Evolutionary conservation across 441 rosid species (phyloP).

Genomic region (Pelargonium cotyledonis): DNA sequence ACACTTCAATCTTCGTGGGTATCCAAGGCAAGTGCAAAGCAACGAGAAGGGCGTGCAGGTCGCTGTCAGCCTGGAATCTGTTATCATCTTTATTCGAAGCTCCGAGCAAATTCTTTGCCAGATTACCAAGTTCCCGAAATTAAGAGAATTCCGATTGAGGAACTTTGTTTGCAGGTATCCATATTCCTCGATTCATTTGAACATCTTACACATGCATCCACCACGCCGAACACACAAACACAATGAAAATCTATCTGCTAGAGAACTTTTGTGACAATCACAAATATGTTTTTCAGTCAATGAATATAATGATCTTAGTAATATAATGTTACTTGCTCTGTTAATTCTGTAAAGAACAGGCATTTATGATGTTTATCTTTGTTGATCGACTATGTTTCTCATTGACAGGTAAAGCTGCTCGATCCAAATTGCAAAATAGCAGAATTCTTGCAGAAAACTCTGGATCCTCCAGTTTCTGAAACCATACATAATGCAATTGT

Average conservation of each 20-base stretch:
- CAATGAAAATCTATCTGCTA: no score
- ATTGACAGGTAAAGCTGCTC: conserved; percentile 75
- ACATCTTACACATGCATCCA: no score
- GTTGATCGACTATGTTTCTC: conserved; percentile 17
- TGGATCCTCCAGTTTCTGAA: conserved; percentile 91
- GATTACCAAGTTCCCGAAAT: conserved; percentile 90
- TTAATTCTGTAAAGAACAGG: not conserved
- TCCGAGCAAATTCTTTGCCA: conserved; percentile 71
- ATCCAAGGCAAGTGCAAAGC: conserved; percentile 94
- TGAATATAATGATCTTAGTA: no score
- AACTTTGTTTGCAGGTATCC: conserved; percentile 87
- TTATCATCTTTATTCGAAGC: conserved; percentile 83
- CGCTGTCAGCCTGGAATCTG: conserved; percentile 97
- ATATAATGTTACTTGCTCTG: no score
- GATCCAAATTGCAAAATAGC: conserved; percentile 64
- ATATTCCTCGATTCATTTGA: not conserved
- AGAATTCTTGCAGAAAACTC: conserved; percentile 62
- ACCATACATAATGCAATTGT: conserved; percentile 60
- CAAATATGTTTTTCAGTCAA: no score
- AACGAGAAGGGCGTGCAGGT: conserved; percentile 96
- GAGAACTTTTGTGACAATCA: no score
- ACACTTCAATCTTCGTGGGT: conserved; percentile 95
- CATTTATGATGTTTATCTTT: conserved; percentile 15
- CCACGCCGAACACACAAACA: no score
- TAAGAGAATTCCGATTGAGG: conserved; percentile 89